These are phyloP conservation scores for Glycine tomentella DNA, from an alignment of 306 rosid species.

Conservation along the genomic window DNA sequence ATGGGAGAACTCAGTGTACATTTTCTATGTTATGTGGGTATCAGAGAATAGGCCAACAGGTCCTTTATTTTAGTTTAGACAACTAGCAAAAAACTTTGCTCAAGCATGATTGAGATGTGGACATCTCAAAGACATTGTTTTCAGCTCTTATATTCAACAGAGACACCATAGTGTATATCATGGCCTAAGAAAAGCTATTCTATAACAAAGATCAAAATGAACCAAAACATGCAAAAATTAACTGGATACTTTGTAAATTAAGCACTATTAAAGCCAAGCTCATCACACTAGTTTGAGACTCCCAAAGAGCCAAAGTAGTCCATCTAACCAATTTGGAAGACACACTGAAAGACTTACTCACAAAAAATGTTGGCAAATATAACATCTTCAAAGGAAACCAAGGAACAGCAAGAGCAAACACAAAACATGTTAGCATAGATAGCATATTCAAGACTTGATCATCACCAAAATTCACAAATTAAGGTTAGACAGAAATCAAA, in stretches of 20 bases:
- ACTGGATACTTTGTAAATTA: conserved; percentile 10
- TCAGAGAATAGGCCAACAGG: conserved; percentile 19
- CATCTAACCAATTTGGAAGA: conserved; percentile 33
- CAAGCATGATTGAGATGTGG: conserved; percentile 22
- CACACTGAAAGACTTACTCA: not conserved
- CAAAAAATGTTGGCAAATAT: too few species aligned
- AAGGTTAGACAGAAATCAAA: conserved; percentile 23
- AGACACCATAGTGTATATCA: too few species aligned
- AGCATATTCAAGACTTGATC: conserved; percentile 5
- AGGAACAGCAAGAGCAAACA: conserved; percentile 13
- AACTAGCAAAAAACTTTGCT: conserved; percentile 20
- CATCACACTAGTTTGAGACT: conserved; percentile 17
- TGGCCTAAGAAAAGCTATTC: conserved; percentile 14
- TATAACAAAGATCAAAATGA: not conserved
- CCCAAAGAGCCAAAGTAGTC: conserved; percentile 1
- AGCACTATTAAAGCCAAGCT: conserved; percentile 21
- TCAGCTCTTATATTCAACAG: conserved; percentile 20
- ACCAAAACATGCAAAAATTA: conserved; percentile 12
- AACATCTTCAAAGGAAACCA: conserved; percentile 1
- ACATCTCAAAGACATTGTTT: conserved; percentile 15
- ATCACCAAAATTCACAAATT: conserved; percentile 28
- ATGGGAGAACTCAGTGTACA: conserved; percentile 38
- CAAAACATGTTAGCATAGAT: not conserved
- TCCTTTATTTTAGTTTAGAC: not conserved
- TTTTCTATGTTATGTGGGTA: not conserved